Conservation (phyloP, 78 protist species). For the Cavenderia fasciculata region DNA sequence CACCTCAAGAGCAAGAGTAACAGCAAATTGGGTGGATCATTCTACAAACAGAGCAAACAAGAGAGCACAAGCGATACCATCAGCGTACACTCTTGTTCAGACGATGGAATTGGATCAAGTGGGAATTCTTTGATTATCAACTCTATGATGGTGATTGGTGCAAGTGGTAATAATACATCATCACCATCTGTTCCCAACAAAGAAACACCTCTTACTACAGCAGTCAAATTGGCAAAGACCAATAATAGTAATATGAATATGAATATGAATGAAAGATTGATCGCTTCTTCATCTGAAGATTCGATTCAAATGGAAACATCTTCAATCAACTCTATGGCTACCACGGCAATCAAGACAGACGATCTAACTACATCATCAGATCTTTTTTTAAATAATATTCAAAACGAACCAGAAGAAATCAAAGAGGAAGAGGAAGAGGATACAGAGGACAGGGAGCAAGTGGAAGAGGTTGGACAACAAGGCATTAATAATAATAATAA, state of each 20-base stretch:
- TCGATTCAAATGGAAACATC: conserved; percentile 1
- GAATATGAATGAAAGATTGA: not conserved
- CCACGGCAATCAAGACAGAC: too few relatives aligned
- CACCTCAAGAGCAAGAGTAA: too few relatives aligned
- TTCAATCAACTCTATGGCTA: not conserved
- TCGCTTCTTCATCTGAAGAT: not conserved
- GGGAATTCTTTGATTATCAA: not conserved
- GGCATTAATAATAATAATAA: not conserved
- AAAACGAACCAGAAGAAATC: not conserved
- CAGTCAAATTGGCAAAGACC: not conserved
- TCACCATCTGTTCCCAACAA: not conserved
- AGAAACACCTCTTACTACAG: not conserved
- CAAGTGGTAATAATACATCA: too few relatives aligned
- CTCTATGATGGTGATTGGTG: not conserved
- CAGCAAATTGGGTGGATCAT: too few relatives aligned
- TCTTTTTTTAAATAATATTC: not conserved
- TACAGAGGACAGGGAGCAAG: not conserved
- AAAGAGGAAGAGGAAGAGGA: not conserved
- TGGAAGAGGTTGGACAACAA: not conserved
- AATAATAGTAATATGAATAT: not conserved
- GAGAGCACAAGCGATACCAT: not conserved
- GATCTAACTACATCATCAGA: not conserved
- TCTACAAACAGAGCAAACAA: not conserved
- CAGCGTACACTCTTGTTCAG: not conserved
- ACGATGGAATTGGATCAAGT: not conserved